These are phyloP conservation scores for Capsicum pubescens DNA, from an alignment of 257 asterid genomes.

Conservation along the genomic window DNA sequence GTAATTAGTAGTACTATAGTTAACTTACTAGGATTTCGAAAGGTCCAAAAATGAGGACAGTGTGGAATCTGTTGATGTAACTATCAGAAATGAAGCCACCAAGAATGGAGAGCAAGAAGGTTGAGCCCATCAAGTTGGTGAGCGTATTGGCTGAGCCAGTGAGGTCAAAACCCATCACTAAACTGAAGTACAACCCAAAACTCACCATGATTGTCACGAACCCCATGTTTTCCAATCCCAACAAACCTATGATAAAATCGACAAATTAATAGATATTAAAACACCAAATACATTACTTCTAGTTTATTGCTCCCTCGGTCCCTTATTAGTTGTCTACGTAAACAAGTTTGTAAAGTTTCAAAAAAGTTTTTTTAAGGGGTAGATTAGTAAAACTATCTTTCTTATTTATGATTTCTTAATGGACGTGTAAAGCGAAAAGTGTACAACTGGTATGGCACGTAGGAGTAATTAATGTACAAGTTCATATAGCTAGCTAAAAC, in stretches of 20 bases:
- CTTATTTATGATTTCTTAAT: no score
- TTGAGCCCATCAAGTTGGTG: conserved; percentile 82
- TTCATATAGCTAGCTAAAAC: background rate
- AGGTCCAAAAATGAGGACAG: conserved; percentile 65
- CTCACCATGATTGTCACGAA: conserved; percentile 73
- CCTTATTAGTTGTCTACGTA: no score
- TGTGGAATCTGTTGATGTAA: conserved; percentile 57
- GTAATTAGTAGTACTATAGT: background rate
- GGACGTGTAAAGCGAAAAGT: no score
- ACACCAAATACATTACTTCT: background rate
- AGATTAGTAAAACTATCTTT: no score
- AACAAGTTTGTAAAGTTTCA: no score
- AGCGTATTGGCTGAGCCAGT: conserved; percentile 65
- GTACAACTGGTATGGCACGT: no score
- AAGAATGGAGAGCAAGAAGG: conserved; percentile 68
- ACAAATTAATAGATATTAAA: background rate
- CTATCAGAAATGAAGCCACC: conserved; percentile 88
- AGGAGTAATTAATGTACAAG: background rate
- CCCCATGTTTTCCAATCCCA: conserved; percentile 71
- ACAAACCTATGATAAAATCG: conserved; percentile 43
- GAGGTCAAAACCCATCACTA: conserved; percentile 49
- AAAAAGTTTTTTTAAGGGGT: no score
- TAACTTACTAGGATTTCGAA: conserved; percentile 58
- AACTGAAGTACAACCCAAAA: conserved; percentile 62
- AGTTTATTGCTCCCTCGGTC: no score